These are phyloP conservation scores for Alternaria ethzedia DNA, from an alignment of 2,329 filamentous ascomycete species.

Conservation along the genomic window DNA sequence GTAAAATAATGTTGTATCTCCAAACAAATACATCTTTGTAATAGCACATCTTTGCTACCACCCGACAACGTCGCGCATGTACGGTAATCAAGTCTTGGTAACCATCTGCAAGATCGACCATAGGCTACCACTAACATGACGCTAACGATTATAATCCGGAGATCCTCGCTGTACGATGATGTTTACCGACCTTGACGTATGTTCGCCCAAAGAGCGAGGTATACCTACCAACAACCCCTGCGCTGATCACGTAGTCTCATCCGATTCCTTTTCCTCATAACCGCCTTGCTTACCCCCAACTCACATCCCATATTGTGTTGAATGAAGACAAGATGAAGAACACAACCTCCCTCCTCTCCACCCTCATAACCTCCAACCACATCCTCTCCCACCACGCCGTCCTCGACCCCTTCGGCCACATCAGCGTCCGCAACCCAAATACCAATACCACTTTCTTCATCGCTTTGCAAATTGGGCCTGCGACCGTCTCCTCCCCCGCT, in stretches of 20 bases:
- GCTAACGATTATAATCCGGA: background rate
- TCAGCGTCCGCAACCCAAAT: slow-evolving; percentile 57
- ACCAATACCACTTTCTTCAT: slow-evolving; percentile 53
- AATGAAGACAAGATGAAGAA: too few relatives aligned
- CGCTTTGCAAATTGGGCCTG: slow-evolving; percentile 30
- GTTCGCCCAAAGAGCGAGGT: too few relatives aligned
- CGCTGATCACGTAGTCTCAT: background rate
- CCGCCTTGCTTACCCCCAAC: background rate
- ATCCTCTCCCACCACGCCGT: slow-evolving; percentile 59
- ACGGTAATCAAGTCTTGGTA: background rate
- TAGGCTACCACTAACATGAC: background rate
- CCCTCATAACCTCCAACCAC: slow-evolving; percentile 54
- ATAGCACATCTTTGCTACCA: too few relatives aligned
- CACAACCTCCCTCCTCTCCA: slow-evolving; percentile 30
- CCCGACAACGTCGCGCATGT: background rate
- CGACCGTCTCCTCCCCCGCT: slow-evolving; percentile 24
- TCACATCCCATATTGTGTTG: too few relatives aligned
- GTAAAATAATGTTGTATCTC: background rate
- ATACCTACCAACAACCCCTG: background rate
- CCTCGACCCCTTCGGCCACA: slow-evolving; percentile 60
- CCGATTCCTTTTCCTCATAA: fast-evolving
- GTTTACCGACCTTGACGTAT: background rate
- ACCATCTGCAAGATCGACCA: background rate
- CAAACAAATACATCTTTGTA: background rate
- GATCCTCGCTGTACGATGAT: slow-evolving; percentile 12